These are phyloP conservation scores for Mycena floridula DNA, from an alignment of 768 basidiomycete genomes.

Conservation along the genomic window DNA sequence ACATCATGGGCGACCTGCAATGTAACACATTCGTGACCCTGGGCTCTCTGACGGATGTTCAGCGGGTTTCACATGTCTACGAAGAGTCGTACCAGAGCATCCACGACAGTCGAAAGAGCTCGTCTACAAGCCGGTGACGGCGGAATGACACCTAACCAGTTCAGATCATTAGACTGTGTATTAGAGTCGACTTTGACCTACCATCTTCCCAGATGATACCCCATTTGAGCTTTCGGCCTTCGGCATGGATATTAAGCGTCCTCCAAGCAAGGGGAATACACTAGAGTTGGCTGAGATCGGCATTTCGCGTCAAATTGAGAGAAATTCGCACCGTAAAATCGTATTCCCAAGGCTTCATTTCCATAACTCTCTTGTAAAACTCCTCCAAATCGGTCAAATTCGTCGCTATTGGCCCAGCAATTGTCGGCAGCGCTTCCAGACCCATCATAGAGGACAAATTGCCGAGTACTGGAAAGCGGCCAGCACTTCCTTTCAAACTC, in stretches of 20 bases:
- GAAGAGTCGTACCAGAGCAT: too few species aligned
- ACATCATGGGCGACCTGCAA: slow-evolving; percentile 37
- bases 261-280: slow-evolving; percentile 47
- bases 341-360: slow-evolving; percentile 61
- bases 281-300: slow-evolving; percentile 19
- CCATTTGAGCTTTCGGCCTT: slow-evolving; percentile 51
- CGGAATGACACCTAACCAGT: slow-evolving; percentile 43
- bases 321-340: slow-evolving; percentile 45
- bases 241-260: slow-evolving; percentile 37
- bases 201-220: slow-evolving; percentile 63
- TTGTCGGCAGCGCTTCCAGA: slow-evolving; percentile 48
- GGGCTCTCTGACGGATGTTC: too few species aligned
- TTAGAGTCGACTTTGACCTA: slow-evolving; percentile 16
- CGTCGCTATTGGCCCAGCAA: slow-evolving; percentile 55
- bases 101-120: slow-evolving; percentile 42
- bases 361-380: slow-evolving; percentile 58
- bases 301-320: slow-evolving; percentile 20
- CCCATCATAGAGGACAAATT: slow-evolving; percentile 41
- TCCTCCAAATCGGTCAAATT: slow-evolving; percentile 58
- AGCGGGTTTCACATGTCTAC: too few species aligned
- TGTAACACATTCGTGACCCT: slow-evolving; percentile 60
- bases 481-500: slow-evolving; percentile 53
- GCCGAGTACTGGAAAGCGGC: slow-evolving; percentile 52
- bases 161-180: slow-evolving; percentile 1
- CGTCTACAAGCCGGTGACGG: slow-evolving; percentile 62